Base-by-base conservation (phyloP, 1,139 yeast genomes). In the Pichia sp. region DNA sequence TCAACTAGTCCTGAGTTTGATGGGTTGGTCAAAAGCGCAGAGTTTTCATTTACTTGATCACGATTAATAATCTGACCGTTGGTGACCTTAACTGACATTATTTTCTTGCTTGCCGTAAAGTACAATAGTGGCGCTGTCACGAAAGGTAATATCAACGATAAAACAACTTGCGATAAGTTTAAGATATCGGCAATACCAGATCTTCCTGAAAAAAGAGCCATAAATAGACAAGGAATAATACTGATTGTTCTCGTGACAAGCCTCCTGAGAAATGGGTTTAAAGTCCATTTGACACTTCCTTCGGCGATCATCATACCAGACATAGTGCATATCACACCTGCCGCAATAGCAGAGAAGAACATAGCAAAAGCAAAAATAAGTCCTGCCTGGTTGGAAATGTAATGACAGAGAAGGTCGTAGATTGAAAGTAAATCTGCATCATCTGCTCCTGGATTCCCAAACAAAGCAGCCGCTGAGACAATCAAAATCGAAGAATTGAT, bases 91-190 rank as follows among this genome's bases (percentile, higher is more conserved):
- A 61, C 63, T 0, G 59, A 42, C 96, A 88, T 88, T 57, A 85
- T 83, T 49, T 79, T 73, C 62, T 82, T 84, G 52, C 81, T 80
- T 59, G 90, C 81, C 0, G 97, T 91, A 71, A 92, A 92, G 70
- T 84, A 87, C 49, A 92, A 82, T 61, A 92, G 73, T 8, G 98
- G 98, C 0, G 97, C 97, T 31, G 92, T 86, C 81, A 83, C 88
- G 58, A 86, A 79, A 6, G 95, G 93, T 53, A 87, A 73, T 49
- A 86, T 75, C 58, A 87, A 75, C 50, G 90, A 83, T 53, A 87
- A 73, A 5, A 86, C 80, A 42, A 87, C 93, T 67, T 87, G 95
- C 0, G 91, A 83, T 3, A 87, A 80, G 66, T 86, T 87, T 72
- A 87, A 76, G 27, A 87, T 85, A 29, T 78, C 78, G 5, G 87